Base-by-base conservation (phyloP, 257 asterid species). In the Solanum dulcamara region DNA sequence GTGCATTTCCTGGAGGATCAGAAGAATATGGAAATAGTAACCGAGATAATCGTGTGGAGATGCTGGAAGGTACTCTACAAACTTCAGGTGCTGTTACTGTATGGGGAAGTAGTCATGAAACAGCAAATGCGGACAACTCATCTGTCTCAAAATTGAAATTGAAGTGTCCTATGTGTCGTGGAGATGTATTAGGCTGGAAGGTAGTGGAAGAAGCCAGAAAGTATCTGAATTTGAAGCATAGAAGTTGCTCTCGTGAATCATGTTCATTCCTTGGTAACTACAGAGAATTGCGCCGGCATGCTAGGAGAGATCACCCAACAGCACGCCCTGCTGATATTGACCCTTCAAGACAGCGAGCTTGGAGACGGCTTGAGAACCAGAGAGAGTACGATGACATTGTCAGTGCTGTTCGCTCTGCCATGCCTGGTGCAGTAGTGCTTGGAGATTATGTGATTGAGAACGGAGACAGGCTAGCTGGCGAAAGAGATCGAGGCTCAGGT, bases 101-200 rank as follows among this genome's bases (percentile, higher is more conserved):
- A 28, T 79, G 86, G 87, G 88, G 81, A 84, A 75, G 85, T 83
- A 87, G 90, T 85, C 87, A 50, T 51, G 91, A 82, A 74, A 93
- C 86, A 55, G 35, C 42, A 60, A 74, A 74, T 81, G 40, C 48
- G 50, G 94, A 90, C 64, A 89, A 83, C 80, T 70, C 83, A 20
- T 75, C 90, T 4, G 93, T 89, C 70, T 83, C 91, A 15, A 81
- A 82, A 64, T 85, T 88, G 28, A 91, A 90, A 74, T 90, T 96
- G 87, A 90, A 84, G 85, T 96, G 99, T 85, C 99, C 99, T 38
- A 83, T 96, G 81, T 96, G 99, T 24, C 98, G 98, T 84, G 98
- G 98, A 71, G 60, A 60, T 10, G 93, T 96, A 2, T 82, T 91
- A 86, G 98, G 98, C 22, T 95, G 95, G 97, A 92, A 93, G 86